Evolutionary conservation across 2,329 filamentous ascomycete species (phyloP).

Genomic region (Sphaerulina musiva): DNA sequence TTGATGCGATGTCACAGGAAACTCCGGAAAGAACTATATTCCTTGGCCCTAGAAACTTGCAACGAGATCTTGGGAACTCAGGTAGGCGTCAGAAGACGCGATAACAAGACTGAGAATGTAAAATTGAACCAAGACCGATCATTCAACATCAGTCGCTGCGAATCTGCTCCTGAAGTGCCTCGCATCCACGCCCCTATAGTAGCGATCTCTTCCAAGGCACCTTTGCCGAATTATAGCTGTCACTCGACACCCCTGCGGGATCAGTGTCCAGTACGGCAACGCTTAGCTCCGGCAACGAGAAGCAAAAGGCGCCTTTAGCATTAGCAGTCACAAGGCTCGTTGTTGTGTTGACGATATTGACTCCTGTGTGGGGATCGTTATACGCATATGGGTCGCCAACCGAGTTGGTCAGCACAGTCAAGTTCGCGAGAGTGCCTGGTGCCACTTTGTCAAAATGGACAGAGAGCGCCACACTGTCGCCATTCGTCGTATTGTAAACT

Average conservation of each 20-base stretch:
- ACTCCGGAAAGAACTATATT: no score
- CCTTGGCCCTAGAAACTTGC: no score
- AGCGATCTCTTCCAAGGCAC: no score
- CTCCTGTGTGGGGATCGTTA: constrained; percentile 30
- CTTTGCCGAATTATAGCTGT: no score
- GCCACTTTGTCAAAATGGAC: constrained; percentile 35
- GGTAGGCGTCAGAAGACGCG: no score
- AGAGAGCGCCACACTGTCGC: constrained; percentile 30
- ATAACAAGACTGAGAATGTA: no score
- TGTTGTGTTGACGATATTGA: constrained; percentile 47
- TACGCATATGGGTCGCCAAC: constrained; percentile 25
- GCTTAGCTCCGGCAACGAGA: constrained; percentile 50
- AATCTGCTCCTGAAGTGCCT: no score
- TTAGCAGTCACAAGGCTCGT: constrained; percentile 40
- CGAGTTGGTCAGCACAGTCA: constrained; percentile 41
- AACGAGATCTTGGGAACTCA: no score
- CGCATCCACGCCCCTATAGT: no score
- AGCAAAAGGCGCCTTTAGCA: constrained; percentile 45
- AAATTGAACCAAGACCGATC: no score
- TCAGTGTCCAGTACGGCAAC: constrained; percentile 49
- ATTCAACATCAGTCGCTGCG: no score
- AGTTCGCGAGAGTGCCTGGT: constrained; percentile 30
- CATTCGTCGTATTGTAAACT: constrained; percentile 44
- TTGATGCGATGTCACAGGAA: no score
- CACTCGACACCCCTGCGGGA: background rate